Evolutionary conservation across 257 asterid genomes (phyloP).

Genomic region (Craterostigma plantagineum): DNA sequence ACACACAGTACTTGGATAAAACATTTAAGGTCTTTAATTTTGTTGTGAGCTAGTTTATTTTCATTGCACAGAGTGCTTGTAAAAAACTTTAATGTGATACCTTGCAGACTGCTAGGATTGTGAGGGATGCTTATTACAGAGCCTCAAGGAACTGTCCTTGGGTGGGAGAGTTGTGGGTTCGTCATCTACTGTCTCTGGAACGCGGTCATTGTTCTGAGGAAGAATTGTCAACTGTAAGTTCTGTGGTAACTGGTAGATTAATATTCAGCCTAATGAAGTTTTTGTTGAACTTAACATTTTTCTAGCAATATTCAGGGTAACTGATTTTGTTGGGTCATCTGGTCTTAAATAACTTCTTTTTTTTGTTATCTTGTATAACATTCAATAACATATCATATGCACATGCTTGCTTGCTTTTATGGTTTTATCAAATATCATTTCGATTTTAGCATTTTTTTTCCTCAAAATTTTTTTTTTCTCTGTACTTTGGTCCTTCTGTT

Average conservation of each 20-base stretch:
- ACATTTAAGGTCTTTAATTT: slow-evolving; percentile 62
- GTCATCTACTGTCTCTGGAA: slow-evolving; percentile 59
- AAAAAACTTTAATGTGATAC: slow-evolving; percentile 9
- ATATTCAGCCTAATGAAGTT: neutral
- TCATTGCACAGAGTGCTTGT: neutral
- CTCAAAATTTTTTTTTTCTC: no score
- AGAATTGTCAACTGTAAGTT: slow-evolving; percentile 52
- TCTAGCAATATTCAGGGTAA: no score
- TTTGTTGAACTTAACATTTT: neutral
- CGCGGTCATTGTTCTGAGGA: slow-evolving; percentile 69
- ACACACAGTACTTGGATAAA: slow-evolving; percentile 68
- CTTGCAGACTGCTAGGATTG: slow-evolving; percentile 62
- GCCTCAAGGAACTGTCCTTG: slow-evolving; percentile 96
- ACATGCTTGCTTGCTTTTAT: no score
- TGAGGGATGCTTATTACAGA: slow-evolving; percentile 60
- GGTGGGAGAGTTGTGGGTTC: slow-evolving; percentile 87
- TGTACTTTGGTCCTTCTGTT: no score
- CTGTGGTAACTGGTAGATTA: slow-evolving; percentile 4
- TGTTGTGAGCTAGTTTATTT: slow-evolving; percentile 3
- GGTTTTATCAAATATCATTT: no score
- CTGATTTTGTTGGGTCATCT: no score
- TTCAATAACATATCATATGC: no score
- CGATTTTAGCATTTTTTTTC: no score
- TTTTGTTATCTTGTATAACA: no score
- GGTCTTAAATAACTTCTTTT: no score